Base-by-base conservation (phyloP, 495 filamentous ascomycete species). In the Xylaria cubensis region DNA sequence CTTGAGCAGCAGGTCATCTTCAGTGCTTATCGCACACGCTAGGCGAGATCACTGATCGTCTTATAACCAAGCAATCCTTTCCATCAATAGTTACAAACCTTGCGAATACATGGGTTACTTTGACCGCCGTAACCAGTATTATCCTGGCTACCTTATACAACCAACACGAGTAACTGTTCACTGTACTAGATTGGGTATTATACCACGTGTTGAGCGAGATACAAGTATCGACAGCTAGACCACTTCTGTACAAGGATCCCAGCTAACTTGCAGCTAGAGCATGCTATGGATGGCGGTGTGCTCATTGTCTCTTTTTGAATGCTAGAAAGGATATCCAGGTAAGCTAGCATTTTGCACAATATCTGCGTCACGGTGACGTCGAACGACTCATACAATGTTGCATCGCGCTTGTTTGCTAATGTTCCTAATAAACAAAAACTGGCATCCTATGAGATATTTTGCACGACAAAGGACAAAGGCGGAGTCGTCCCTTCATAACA, bases 291-390 rank as follows among this genome's bases (percentile, higher is more conserved):
- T 55, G 36, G 34, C 65, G 48, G 65, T 42, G 50, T 41, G 65
- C 21, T 50, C 29, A 36, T 56, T 24, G 9, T 13, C 64, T 53
- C 41, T 67, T 50, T 13, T 34, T 12, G 21, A 70, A 50, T 12
- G 46, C 12, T 63, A 17, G 55, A 34, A 44, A 58, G 44, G n/a
- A 39, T 9, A 53, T 53, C 48, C 3, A 67, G 29, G 64, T 4
- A n/a, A 19, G 19, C 56, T 67, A 29, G 50, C 36, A 42, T 67
- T 12, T 36, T 70, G 58, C 44, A 39, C 21, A 53, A 42, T 32
- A 42, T 17, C 58, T 58, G 41, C 55, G 21, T 67, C 65, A 67
- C 34, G 29, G 65, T 67, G 59, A 29, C 55, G 59, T 70, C n/a
- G 68, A 48, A 64, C 68, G 21, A 44, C 46, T 63, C 46, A 13